Evolutionary conservation across 176 grass and related monocot genomes (phyloP), one percentile per base, ranked within the genome.

Genomic region (Luzula sylvatica): DNA sequence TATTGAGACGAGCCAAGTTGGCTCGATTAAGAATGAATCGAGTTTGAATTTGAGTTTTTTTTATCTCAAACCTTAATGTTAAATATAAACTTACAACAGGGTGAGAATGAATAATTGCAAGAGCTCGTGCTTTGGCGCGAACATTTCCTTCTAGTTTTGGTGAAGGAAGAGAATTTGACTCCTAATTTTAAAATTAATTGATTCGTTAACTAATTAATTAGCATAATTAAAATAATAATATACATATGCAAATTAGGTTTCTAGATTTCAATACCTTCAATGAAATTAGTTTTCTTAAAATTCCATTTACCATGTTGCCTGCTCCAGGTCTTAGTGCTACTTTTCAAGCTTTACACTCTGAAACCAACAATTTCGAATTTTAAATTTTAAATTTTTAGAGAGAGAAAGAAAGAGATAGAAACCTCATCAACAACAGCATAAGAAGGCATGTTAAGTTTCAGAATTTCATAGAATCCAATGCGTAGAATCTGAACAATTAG

Each of bases 371-470:
- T n/a, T 46, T 68, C 30, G 21, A 53, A 26, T 50, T 65, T 1
- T 17, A 29, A 8, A 58, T 46, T 48, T 69, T 12, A 51, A 58
- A 26, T 1, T 19, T 29, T 3, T n/a, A 29, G 14, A 17, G 41
- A 65, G 27, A 52, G 44, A 63, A 20, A 54, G 17, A 74, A 11
- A 43, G 56, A 60, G 20, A 43, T 30, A 56, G 8, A 18, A 64
- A 95, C 89, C 83, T 95, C 89, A 52, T 95, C 63, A 54, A 95
- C 77, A 7, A 81, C 80, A 67, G 83, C 89, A 86, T 95, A 95
- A 75, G 62, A 78, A 35, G 83, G 83, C 65, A 88, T 82, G 5
- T 66, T 53, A 58, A 95, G 73, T 65, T 95, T 88, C 53, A 88
- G 55, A 66, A 95, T 95, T 82, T 88, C 83, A 44, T 75, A 85